Percentiles rank a stretch among this genome's conserved stretches.
phyloP scores from a whole-genome alignment of 805 yeast genomes.

The Ogataea siamensis region DNA sequence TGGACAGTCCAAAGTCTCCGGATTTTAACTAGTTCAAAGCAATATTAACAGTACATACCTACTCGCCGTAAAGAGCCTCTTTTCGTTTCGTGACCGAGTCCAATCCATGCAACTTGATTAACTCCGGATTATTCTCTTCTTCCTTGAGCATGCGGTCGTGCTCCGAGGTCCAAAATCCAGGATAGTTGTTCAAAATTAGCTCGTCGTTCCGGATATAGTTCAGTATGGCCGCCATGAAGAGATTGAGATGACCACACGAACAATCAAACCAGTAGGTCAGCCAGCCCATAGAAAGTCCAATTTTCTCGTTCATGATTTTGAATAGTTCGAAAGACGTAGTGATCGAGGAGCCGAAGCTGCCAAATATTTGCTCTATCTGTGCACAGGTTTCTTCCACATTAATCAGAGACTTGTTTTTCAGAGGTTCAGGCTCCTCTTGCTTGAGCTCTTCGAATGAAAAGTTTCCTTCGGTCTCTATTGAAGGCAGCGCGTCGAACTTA shows the following conservation, averaged over 20 bases:
- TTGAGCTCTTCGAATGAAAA: slow-evolving; percentile 24
- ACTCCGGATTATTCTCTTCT: slow-evolving; percentile 23
- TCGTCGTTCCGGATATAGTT: slow-evolving; percentile 31
- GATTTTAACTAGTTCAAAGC: slow-evolving; percentile 1
- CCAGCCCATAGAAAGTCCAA: slow-evolving; percentile 33
- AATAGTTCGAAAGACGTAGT: slow-evolving; percentile 30
- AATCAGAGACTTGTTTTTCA: slow-evolving; percentile 25
- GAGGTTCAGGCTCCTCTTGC: slow-evolving; percentile 33
- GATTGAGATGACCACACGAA: slow-evolving; percentile 33
- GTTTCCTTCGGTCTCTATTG: slow-evolving; percentile 17
- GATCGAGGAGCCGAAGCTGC: slow-evolving; percentile 26
- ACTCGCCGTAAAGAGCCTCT: slow-evolving; percentile 29
- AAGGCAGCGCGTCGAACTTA: slow-evolving; percentile 18
- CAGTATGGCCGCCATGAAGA: slow-evolving; percentile 31
- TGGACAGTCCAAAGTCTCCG: slow-evolving; percentile 2
- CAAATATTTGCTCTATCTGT: slow-evolving; percentile 27
- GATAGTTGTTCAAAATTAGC: slow-evolving; percentile 25
- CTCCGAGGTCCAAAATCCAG: slow-evolving; percentile 35
- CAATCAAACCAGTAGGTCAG: slow-evolving; percentile 35
- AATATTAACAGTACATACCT: slow-evolving; percentile 1
- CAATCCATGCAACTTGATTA: slow-evolving; percentile 30
- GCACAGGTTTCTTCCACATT: slow-evolving; percentile 22
- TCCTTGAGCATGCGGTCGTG: slow-evolving; percentile 31
- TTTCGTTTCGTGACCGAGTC: slow-evolving; percentile 34
- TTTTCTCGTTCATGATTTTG: slow-evolving; percentile 29